Evolutionary conservation across 2,329 filamentous ascomycete genomes (phyloP), one percentile per base, ranked within the genome.

Genomic region (Xylariaceae sp.): DNA sequence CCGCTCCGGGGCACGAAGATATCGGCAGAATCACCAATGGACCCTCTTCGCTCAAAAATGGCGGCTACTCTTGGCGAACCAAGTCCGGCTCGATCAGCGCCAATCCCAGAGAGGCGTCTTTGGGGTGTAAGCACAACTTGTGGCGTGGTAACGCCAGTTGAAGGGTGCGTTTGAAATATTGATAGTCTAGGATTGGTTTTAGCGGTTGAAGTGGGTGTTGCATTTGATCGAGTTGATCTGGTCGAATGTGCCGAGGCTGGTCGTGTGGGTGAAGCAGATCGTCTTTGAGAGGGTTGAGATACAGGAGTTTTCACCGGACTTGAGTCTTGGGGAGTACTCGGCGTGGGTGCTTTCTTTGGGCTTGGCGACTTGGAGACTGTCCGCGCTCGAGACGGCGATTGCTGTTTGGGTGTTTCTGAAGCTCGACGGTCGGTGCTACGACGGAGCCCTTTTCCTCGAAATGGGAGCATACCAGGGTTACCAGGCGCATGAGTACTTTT

Each of bases 11-110:
- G 82, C 28, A 85, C 73, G 61, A 92, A 92, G 6, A 78, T 73
- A 13, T 75, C 73, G 1, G 86, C 81, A 18, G 80, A 74, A 40
- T 92, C 85, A 18, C 86, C 82, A 54, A 93, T 86, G 1, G 88
- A 91, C 42, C 75, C 79, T 45, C 89, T 81, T 33, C 84, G 82
- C 57, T 89, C 87, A 33, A 92, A 78, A 31, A 91, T 76, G 28
- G 83, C 86, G 18, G 87, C 78, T 48, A 93, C 81, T 47, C 82
- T 83, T 5, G 89, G 89, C 1, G 89, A 93, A 6, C 89, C 89
- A 49, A 92, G 78, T 0, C 88, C 89, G 56, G 79, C 73, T 57
- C 81, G 82, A 61, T 90, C 88, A 56, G 83, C 81, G 18, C 88
- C 87, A 55, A 91, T 65, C 0, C 87, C 87, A 13, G 86, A 87